These are phyloP conservation scores for Cystobasidiaceae sp. DNA, from an alignment of 1,284 basidiomycete genomes.

Conservation along the genomic window DNA sequence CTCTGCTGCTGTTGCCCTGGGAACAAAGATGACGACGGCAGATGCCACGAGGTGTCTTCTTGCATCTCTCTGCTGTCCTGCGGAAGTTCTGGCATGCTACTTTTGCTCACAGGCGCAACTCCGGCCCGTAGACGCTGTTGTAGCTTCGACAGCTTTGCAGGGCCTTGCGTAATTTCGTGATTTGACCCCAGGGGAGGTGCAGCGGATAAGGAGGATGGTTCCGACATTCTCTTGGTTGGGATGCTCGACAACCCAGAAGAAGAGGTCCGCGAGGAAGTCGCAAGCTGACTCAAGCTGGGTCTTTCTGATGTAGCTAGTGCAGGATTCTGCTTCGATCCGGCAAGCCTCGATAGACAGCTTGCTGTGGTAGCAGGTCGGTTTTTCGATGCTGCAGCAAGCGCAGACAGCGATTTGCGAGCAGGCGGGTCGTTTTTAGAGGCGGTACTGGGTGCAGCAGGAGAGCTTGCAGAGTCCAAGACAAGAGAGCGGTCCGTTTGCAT, in stretches of 20 bases:
- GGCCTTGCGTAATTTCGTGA: too few species aligned
- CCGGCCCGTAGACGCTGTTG: constrained; percentile 17
- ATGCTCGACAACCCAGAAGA: too few species aligned
- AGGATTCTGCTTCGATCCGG: background rate
- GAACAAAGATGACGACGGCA: constrained; percentile 4
- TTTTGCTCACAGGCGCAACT: background rate
- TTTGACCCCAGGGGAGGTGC: too few species aligned
- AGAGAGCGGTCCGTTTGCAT: background rate
- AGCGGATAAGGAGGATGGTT: too few species aligned
- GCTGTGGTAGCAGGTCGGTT: background rate
- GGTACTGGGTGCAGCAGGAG: background rate
- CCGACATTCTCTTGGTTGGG: too few species aligned
- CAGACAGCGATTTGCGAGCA: constrained; percentile 32
- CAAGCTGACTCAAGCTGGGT: constrained; percentile 2
- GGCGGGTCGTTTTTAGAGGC: background rate
- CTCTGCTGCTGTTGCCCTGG: too few species aligned
- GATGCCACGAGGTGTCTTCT: too few species aligned
- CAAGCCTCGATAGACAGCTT: background rate
- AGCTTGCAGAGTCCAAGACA: background rate
- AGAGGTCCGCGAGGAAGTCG: constrained; percentile 15
- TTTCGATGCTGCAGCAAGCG: constrained; percentile 29
- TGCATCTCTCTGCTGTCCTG: too few species aligned
- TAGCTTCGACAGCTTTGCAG: constrained; percentile 20
- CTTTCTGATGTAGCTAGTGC: background rate
- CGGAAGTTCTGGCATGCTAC: background rate